These are phyloP conservation scores for Starmerella floris DNA, from an alignment of 805 yeast genomes.

Conservation along the genomic window DNA sequence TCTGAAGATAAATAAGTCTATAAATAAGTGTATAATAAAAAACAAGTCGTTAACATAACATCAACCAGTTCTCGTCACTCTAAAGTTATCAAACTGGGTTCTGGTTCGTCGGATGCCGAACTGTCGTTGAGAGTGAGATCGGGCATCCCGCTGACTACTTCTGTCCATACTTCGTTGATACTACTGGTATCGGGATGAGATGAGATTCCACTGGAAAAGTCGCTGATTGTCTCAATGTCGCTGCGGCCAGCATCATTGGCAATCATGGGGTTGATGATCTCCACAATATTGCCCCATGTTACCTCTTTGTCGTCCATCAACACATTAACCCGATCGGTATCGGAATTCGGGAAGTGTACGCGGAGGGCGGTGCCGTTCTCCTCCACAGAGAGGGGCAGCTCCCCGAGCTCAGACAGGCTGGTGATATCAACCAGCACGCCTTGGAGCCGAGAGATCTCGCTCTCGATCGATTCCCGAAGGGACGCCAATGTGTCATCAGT, in stretches of 20 bases:
- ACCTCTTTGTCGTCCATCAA: slow-evolving; percentile 49
- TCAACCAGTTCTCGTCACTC: too few relatives aligned
- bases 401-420: slow-evolving; percentile 44
- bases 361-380: slow-evolving; percentile 29
- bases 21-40: too few relatives aligned
- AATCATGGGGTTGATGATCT: slow-evolving; percentile 7
- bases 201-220: background rate
- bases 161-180: slow-evolving; percentile 2
- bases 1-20: too few relatives aligned
- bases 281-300: slow-evolving; percentile 39
- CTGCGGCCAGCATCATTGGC: background rate
- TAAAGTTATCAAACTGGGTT: background rate
- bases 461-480: slow-evolving; percentile 29
- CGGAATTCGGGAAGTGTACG: slow-evolving; percentile 63
- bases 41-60: too few relatives aligned
- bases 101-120: background rate
- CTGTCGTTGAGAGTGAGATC: slow-evolving; percentile 3
- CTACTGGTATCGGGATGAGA: background rate
- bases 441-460: slow-evolving; percentile 28
- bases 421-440: slow-evolving; percentile 33
- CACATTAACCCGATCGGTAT: slow-evolving; percentile 41
- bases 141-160: slow-evolving; percentile 1
- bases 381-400: slow-evolving; percentile 44
- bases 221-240: slow-evolving; percentile 3
- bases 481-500: slow-evolving; percentile 34